A percentile compares a stretch with the other conserved stretches of the same genome.
Conservation (phyloP, 108 stramenopile genomes). For the Nitzschia sp. region DNA sequence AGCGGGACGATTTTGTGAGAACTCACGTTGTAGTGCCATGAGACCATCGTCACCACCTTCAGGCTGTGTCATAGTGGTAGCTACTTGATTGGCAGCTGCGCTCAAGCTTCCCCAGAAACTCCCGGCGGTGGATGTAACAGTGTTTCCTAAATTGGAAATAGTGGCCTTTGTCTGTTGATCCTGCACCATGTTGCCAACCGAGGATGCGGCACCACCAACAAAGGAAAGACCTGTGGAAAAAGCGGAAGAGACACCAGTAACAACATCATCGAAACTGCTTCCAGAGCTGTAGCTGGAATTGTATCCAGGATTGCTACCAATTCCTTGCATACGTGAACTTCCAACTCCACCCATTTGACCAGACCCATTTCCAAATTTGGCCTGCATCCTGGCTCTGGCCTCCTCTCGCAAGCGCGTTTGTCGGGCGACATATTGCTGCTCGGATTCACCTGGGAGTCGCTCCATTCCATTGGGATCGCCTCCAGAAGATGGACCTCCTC, state of each 20-base stretch:
- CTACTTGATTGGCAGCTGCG: conserved; percentile 53
- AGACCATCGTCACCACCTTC: conserved; percentile 62
- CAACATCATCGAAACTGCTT: conserved; percentile 43
- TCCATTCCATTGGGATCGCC: conserved; percentile 88
- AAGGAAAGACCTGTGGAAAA: conserved; percentile 32
- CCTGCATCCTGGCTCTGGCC: conserved; percentile 81
- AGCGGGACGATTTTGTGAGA: conserved; percentile 57
- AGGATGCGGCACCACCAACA: conserved; percentile 45
- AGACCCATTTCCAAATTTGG: conserved; percentile 72
- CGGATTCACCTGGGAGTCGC: conserved; percentile 84
- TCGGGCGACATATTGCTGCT: conserved; percentile 87
- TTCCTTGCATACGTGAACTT: conserved; percentile 64
- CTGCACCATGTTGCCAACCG: conserved; percentile 22
- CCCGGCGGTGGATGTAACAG: conserved; percentile 45
- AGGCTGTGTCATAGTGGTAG: conserved; percentile 54
- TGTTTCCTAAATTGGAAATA: conserved; percentile 27
- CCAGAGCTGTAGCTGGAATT: conserved; percentile 50
- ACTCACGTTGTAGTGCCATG: conserved; percentile 64
- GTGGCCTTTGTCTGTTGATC: conserved; percentile 45
- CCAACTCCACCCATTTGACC: conserved; percentile 63
- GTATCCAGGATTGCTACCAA: conserved; percentile 77
- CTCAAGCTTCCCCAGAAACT: conserved; percentile 79
- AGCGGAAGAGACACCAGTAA: conserved; percentile 43
- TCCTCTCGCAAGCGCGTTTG: conserved; percentile 87
- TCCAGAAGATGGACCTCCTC: conserved; percentile 13